phyloP scores from a whole-genome alignment of 169 alveolate genomes.

The Cryptosporidium sp. region DNA sequence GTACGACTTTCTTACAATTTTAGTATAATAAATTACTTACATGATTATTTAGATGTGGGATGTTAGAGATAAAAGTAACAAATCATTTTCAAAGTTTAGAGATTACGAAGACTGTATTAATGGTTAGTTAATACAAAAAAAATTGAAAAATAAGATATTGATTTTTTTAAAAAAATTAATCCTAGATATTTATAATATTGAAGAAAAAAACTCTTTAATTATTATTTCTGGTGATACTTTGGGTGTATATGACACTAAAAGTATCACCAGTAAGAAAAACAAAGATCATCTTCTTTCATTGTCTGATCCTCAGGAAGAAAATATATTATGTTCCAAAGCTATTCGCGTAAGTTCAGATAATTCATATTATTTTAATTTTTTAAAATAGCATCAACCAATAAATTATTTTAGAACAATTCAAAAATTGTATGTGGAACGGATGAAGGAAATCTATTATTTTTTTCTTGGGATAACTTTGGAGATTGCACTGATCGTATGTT shows the following conservation, averaged over 20 bases:
- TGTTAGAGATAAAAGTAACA: slow-evolving; percentile 25
- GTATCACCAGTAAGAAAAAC: slow-evolving; percentile 35
- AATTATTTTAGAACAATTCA: slow-evolving; percentile 32
- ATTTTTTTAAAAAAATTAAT: slow-evolving; percentile 1
- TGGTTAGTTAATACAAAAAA: slow-evolving; percentile 24
- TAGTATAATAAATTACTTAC: background rate
- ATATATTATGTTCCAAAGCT: slow-evolving; percentile 37
- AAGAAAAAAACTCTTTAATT: slow-evolving; percentile 23
- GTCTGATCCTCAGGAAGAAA: slow-evolving; percentile 74
- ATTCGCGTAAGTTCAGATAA: slow-evolving; percentile 48
- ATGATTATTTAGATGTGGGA: slow-evolving; percentile 49
- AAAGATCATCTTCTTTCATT: slow-evolving; percentile 53
- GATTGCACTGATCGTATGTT: slow-evolving; percentile 74
- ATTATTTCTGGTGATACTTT: slow-evolving; percentile 55
- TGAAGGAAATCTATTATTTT: slow-evolving; percentile 66
- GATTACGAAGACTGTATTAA: slow-evolving; percentile 71
- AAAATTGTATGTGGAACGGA: slow-evolving; percentile 74
- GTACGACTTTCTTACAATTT: slow-evolving; percentile 10
- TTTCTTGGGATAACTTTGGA: slow-evolving; percentile 74
- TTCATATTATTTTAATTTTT: background rate
- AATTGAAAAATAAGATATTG: background rate
- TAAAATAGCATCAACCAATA: background rate
- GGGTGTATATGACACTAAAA: slow-evolving; percentile 50
- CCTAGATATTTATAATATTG: slow-evolving; percentile 33
- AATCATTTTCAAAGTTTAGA: slow-evolving; percentile 45